Percentiles rank a stretch among this genome's conserved stretches.
Conservation (phyloP, 2,329 filamentous ascomycete genomes). For the Mollisiaceae sp. region DNA sequence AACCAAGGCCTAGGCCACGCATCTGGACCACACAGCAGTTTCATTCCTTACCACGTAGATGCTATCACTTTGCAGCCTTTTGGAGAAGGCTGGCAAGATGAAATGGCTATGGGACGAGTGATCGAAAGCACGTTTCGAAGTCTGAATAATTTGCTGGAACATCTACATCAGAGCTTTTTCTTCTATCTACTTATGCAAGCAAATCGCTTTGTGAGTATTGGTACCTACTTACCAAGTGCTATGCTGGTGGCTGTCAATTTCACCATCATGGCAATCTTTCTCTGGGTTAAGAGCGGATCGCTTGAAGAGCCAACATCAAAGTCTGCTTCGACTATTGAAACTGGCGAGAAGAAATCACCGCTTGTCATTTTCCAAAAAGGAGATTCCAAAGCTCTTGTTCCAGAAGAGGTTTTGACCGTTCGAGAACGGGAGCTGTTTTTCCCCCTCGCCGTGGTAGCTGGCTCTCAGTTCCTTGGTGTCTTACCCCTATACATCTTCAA, state of each 20-base stretch:
- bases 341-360: conserved; percentile 43
- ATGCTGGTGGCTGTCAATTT: conserved; percentile 96
- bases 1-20: conserved; percentile 89
- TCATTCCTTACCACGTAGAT: conserved; percentile 97
- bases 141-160: conserved; percentile 94
- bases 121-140: conserved; percentile 91
- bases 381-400: conserved; percentile 33
- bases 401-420: conserved; percentile 32
- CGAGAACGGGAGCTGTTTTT: conserved; percentile 65
- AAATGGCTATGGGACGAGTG: conserved; percentile 91
- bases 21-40: conserved; percentile 89
- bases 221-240: conserved; percentile 95
- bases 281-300: conserved; percentile 89
- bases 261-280: conserved; percentile 88
- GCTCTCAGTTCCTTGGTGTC: conserved; percentile 76
- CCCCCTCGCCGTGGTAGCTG: conserved; percentile 74
- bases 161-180: conserved; percentile 98
- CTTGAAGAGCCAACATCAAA: conserved; percentile 24
- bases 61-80: conserved; percentile 91
- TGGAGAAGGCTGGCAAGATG: conserved; percentile 93
- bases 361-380: conserved; percentile 34
- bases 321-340: conserved; percentile 33
- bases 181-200: conserved; percentile 95
- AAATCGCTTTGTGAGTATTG: conserved; percentile 95
- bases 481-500: conserved; percentile 90